Evolutionary conservation across 805 yeast genomes (phyloP).

Genomic region (Candida sonorensis): DNA sequence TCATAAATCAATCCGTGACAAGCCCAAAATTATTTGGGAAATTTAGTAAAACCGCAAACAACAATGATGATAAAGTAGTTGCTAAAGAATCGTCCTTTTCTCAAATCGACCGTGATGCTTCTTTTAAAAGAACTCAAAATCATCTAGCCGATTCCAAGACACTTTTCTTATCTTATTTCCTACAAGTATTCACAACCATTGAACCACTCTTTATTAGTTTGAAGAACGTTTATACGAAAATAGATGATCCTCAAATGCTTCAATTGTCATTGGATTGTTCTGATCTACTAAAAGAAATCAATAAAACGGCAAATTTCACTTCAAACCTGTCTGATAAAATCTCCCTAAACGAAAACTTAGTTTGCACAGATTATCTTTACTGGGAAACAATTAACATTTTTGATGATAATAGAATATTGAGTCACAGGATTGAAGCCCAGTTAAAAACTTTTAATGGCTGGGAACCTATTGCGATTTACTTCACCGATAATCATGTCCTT

Average conservation of each 20-base stretch:
- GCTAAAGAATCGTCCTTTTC: too few relatives aligned
- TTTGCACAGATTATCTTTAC: slow-evolving; percentile 23
- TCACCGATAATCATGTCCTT: slow-evolving; percentile 30
- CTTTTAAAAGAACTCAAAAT: too few relatives aligned
- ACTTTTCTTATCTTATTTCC: slow-evolving; percentile 24
- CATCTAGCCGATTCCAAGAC: slow-evolving; percentile 23
- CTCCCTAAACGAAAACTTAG: slow-evolving; percentile 22
- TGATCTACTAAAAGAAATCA: slow-evolving; percentile 15
- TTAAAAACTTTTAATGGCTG: slow-evolving; percentile 27
- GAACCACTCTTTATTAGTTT: slow-evolving; percentile 19
- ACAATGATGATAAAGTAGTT: too few relatives aligned
- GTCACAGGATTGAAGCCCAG: slow-evolving; percentile 19
- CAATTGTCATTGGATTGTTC: slow-evolving; percentile 13
- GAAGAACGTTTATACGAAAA: slow-evolving; percentile 16
- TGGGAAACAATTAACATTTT: slow-evolving; percentile 27
- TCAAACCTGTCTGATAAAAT: slow-evolving; percentile 26
- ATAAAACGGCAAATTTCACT: slow-evolving; percentile 23
- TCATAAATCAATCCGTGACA: too few relatives aligned
- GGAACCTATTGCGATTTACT: slow-evolving; percentile 35
- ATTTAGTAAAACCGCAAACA: too few relatives aligned
- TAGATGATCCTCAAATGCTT: slow-evolving; percentile 8
- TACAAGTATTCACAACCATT: slow-evolving; percentile 25
- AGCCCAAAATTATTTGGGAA: too few relatives aligned
- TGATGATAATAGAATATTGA: slow-evolving; percentile 17
- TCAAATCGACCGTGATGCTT: too few relatives aligned